Conservation (phyloP, 495 filamentous ascomycete genomes). For the Chaetomium tenue region DNA sequence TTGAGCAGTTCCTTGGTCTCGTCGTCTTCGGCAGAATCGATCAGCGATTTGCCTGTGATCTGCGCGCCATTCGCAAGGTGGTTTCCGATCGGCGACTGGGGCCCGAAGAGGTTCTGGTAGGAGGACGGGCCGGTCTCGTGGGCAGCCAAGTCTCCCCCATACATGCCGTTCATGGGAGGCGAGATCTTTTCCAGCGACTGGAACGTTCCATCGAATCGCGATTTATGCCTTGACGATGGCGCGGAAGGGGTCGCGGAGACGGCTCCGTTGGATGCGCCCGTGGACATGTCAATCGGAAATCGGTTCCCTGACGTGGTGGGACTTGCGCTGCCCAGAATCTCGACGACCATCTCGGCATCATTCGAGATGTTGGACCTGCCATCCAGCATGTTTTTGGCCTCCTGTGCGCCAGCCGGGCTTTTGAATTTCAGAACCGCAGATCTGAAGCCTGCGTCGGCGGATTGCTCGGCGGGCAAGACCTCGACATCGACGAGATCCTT, state of each 20-base stretch:
- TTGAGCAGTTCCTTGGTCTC: conserved; percentile 82
- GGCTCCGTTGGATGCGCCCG: conserved; percentile 30
- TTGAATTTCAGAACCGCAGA: conserved; percentile 76
- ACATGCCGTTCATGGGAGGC: conserved; percentile 56
- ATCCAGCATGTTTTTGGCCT: conserved; percentile 72
- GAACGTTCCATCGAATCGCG: conserved; percentile 76
- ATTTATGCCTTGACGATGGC: conserved; percentile 65
- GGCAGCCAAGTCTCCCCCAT: conserved; percentile 57
- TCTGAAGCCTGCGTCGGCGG: conserved; percentile 68
- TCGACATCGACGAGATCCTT: conserved; percentile 76
- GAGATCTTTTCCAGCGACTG: conserved; percentile 71
- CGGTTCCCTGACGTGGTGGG: conserved; percentile 40
- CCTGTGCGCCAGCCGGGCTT: conserved; percentile 66
- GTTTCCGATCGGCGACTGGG: conserved; percentile 79
- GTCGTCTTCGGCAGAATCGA: conserved; percentile 74
- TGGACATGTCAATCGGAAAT: conserved; percentile 41
- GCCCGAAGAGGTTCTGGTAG: conserved; percentile 75
- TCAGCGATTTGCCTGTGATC: conserved; percentile 76
- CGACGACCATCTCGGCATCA: conserved; percentile 75
- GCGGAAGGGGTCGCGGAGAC: conserved; percentile 53
- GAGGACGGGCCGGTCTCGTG: conserved; percentile 61
- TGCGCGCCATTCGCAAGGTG: conserved; percentile 67
- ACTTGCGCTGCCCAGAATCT: conserved; percentile 56
- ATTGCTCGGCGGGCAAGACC: conserved; percentile 62
- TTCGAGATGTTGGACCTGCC: conserved; percentile 76